Evolutionary conservation across 176 grass and related monocot genomes (phyloP).

Genomic region (Tuctoria greenei): DNA sequence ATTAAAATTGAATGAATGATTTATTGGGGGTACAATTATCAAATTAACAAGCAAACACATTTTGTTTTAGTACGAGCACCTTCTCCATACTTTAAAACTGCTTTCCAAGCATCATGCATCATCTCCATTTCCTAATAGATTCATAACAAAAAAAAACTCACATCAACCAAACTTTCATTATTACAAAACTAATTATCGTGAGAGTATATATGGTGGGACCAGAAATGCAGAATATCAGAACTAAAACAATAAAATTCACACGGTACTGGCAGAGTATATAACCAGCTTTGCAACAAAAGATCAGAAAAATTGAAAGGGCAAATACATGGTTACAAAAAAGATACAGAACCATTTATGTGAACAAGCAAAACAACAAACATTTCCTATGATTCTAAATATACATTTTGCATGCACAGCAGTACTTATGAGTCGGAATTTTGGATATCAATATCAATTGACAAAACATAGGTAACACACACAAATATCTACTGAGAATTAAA

Average conservation of each 20-base stretch:
- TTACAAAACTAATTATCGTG: not conserved
- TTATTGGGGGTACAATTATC: not conserved
- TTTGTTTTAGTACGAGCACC: conserved; percentile 21
- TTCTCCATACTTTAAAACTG: conserved; percentile 24
- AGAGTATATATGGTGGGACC: not conserved
- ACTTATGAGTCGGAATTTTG: not conserved
- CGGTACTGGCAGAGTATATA: not conserved
- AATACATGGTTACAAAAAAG: not conserved
- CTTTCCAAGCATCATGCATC: conserved; percentile 43
- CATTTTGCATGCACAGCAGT: not conserved
- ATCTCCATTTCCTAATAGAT: conserved; percentile 54
- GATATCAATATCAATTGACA: not conserved
- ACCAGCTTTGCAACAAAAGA: not conserved
- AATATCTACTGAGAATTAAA: not conserved
- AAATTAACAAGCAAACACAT: conserved; percentile 21
- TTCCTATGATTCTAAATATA: not conserved
- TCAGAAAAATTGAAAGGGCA: not conserved
- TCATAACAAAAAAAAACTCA: conserved; percentile 34
- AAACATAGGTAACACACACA: not conserved
- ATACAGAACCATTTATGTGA: not conserved
- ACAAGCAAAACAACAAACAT: not conserved
- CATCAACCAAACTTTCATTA: conserved; percentile 28
- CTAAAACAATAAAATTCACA: not conserved
- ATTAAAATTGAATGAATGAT: not conserved
- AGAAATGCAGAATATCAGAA: not conserved